phyloP scores from a whole-genome alignment of 441 rosid species.

The Populus hybrid region DNA sequence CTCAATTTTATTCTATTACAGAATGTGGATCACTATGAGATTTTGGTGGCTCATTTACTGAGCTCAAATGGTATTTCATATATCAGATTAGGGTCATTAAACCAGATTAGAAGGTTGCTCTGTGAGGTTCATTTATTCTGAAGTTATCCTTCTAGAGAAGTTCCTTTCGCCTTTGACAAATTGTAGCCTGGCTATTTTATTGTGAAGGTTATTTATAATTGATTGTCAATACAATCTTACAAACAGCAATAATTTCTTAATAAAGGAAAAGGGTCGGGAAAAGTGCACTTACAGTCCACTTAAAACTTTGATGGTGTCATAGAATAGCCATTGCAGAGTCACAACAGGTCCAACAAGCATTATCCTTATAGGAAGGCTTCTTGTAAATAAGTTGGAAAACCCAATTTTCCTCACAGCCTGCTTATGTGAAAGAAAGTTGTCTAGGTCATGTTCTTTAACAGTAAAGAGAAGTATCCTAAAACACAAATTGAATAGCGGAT shows the following conservation, averaged over 20 bases:
- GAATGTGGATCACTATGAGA: neutral
- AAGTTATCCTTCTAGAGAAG: neutral
- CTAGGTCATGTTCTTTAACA: neutral
- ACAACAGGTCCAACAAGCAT: slow-evolving; percentile 67
- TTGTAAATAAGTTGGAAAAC: slow-evolving; percentile 56
- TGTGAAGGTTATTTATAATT: neutral
- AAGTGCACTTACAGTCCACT: slow-evolving; percentile 64
- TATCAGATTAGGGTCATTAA: neutral
- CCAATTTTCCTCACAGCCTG: slow-evolving; percentile 76
- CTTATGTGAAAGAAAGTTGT: neutral
- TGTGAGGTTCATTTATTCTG: neutral
- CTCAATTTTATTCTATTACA: neutral
- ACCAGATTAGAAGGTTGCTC: neutral
- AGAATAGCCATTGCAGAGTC: slow-evolving; percentile 73
- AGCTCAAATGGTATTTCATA: neutral
- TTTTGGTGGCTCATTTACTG: neutral
- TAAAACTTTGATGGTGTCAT: slow-evolving; percentile 62
- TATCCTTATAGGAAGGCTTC: slow-evolving; percentile 73
- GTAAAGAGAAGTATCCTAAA: neutral
- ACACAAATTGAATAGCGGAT: neutral
- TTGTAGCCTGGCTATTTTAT: neutral
- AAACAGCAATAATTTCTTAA: neutral
- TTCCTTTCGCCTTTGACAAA: neutral
- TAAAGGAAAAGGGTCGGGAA: neutral
- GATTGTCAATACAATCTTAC: neutral